A percentile compares a stretch with the other conserved stretches of the same genome.
Conservation (phyloP, 352 stramenopile species). For the Globisporangium mamillatum region DNA sequence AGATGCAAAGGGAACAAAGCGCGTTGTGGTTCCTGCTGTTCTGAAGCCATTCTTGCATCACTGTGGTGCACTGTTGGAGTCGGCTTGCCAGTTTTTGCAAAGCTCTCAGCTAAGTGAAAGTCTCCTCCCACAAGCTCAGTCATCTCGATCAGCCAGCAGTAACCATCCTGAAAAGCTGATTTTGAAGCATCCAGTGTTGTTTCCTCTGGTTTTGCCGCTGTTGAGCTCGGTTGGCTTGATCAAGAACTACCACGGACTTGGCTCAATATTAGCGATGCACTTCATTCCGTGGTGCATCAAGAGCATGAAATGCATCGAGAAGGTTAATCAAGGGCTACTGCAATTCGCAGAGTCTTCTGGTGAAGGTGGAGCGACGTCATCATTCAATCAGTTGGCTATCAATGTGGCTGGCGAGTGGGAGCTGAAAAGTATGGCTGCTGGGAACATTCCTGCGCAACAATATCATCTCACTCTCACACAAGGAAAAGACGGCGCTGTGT, state of each 20-base stretch:
- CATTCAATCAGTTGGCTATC: conserved; percentile 42
- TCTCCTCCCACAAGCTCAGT: conserved; percentile 10
- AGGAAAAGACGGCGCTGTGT: conserved; percentile 54
- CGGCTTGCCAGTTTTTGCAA: conserved; percentile 47
- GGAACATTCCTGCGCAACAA: conserved; percentile 84
- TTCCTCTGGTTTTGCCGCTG: conserved; percentile 61
- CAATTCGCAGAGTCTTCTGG: conserved; percentile 21
- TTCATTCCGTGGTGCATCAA: conserved; percentile 80
- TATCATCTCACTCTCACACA: conserved; percentile 81
- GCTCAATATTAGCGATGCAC: conserved; percentile 63
- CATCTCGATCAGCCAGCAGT: conserved; percentile 1
- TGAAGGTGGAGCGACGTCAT: conserved; percentile 23
- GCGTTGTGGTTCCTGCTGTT: conserved; percentile 57
- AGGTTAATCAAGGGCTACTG: conserved; percentile 49
- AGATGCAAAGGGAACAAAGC: conserved; percentile 29
- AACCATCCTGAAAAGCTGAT: conserved; percentile 35
- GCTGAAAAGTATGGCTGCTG: conserved; percentile 83
- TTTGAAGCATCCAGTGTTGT: conserved; percentile 46
- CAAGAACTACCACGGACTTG: conserved; percentile 67
- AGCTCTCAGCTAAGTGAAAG: conserved; percentile 26
- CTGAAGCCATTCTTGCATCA: conserved; percentile 80
- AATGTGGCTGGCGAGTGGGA: conserved; percentile 83
- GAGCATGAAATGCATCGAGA: conserved; percentile 64
- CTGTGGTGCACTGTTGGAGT: conserved; percentile 50
- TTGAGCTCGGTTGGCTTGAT: conserved; percentile 63